Base-by-base conservation (phyloP, 495 filamentous ascomycete species). In the Staphylotrichum longicolle region DNA sequence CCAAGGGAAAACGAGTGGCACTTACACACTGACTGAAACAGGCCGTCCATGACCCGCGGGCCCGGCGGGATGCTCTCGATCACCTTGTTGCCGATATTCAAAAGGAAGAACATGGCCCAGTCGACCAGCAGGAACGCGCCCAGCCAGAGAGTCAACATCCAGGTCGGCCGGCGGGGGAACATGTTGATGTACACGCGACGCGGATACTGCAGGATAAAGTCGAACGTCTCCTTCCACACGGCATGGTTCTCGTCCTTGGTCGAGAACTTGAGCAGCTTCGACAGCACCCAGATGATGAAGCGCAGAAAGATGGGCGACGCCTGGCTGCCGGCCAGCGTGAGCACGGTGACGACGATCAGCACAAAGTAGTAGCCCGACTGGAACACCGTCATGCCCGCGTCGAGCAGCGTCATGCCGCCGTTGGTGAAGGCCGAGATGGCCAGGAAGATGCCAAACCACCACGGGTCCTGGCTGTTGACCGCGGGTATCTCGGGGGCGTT, bases 291-390 rank as follows among this genome's bases (percentile, higher is more conserved):
- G 5, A 94, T 69, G 15, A 86, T 87, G n/a, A 93, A 77, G 5
- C 91, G 80, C 33, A 96, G 74, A 69, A 94, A 91, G 60, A 91
- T 80, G 0, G 91, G 91, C 63, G 89, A 83, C 7, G 80, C 69
- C 71, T 91, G 95, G 60, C 96, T 96, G 20, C 92, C 92, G 7
- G 90, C 89, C 11, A 96, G 79, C 59, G 94, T 94, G 63, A 96
- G 72, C 14, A 89, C 70, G 40, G 82, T 82, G 84, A 93, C 88
- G 12, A 87, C 88, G 20, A 95, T 72, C 10, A 96, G 78, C 7
- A 91, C 82, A 68, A 91, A 95, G 70, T 82, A 74, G 6, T 81
- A 79, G 1, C 74, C 58, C 8, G 40, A 76, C 68, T 88, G 82
- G 67, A 88, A 91, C 1, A 85, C 83, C 6, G 83, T 81, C 86